Conservation (phyloP, 2,329 filamentous ascomycete species). For the Phialocephala sp. region DNA sequence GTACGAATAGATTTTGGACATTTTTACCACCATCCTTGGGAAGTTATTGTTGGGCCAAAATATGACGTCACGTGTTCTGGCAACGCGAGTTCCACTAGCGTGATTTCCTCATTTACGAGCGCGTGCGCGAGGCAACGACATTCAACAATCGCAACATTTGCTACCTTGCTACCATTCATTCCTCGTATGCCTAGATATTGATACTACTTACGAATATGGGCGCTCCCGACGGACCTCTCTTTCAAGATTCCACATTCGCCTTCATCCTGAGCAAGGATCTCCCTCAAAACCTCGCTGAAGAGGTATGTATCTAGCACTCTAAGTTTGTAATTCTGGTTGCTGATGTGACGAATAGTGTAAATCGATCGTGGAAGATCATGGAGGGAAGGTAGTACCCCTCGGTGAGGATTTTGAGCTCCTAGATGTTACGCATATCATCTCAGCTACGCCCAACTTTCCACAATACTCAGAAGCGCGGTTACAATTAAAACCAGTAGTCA, state of each 20-base stretch:
- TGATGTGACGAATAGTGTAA: constrained; percentile 1
- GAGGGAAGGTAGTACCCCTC: constrained; percentile 45
- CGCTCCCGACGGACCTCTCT: constrained; percentile 24
- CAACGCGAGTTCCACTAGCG: not conserved
- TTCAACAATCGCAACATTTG: not conserved
- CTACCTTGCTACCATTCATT: not conserved
- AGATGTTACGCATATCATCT: constrained; percentile 68
- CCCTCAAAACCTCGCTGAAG: constrained; percentile 23
- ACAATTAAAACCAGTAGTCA: constrained; percentile 83
- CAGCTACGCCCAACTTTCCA: constrained; percentile 89
- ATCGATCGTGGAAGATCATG: constrained; percentile 40
- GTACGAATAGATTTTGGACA: not conserved
- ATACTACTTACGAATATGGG: not conserved
- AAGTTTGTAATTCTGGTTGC: not conserved
- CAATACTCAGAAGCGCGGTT: constrained; percentile 78
- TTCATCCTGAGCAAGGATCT: constrained; percentile 38
- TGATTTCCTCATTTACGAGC: not conserved
- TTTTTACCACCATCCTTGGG: not conserved
- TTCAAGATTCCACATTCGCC: constrained; percentile 38
- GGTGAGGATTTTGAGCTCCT: constrained; percentile 47
- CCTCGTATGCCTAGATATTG: not conserved
- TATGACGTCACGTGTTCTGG: not conserved
- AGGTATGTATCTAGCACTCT: constrained; percentile 26
- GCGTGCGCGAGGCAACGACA: not conserved
- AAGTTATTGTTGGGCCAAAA: not conserved